Evolutionary conservation across 2,329 filamentous ascomycete species (phyloP).

Genomic region (Emergomyces orientalis): DNA sequence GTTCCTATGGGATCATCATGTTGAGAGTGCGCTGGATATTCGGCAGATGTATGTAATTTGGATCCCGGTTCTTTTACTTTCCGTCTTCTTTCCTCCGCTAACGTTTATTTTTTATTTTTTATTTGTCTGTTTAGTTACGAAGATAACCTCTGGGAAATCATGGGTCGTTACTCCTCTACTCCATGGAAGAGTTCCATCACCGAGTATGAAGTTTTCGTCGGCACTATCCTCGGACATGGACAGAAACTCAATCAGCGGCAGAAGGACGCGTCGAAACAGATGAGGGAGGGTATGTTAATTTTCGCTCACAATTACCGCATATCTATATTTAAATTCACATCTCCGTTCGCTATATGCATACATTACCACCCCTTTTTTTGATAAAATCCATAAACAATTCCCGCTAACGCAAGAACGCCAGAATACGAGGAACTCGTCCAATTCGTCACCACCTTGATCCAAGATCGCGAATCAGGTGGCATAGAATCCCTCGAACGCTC

Average conservation of each 20-base stretch:
- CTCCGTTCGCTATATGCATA: not conserved
- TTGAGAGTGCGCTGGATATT: conserved; percentile 13
- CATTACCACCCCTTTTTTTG: not conserved
- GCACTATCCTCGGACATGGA: conserved; percentile 18
- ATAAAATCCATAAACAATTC: not conserved
- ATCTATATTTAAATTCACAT: not conserved
- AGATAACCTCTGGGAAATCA: conserved; percentile 17
- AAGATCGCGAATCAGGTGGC: conserved; percentile 16
- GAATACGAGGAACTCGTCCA: conserved; percentile 20
- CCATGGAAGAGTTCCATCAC: conserved; percentile 18
- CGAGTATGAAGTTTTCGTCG: conserved; percentile 16
- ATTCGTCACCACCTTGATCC: conserved; percentile 18
- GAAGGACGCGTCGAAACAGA: conserved; percentile 19
- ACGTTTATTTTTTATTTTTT: not conserved
- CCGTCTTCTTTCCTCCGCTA: not conserved
- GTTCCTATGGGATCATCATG: conserved; percentile 20
- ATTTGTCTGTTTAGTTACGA: conserved; percentile 11
- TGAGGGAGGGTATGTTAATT: conserved; percentile 17
- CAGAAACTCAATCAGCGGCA: conserved; percentile 19
- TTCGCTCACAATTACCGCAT: not conserved
- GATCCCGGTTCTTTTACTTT: not conserved
- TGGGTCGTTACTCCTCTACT: conserved; percentile 18
- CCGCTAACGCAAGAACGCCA: conserved; percentile 5
- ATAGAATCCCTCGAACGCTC: conserved; percentile 21
- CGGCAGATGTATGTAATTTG: conserved; percentile 19